Percentiles rank a stretch among this genome's conserved stretches.
These are phyloP conservation scores for Rhododendron williamsianum DNA, from an alignment of 148 eudicot genomes.

Conservation along the genomic window DNA sequence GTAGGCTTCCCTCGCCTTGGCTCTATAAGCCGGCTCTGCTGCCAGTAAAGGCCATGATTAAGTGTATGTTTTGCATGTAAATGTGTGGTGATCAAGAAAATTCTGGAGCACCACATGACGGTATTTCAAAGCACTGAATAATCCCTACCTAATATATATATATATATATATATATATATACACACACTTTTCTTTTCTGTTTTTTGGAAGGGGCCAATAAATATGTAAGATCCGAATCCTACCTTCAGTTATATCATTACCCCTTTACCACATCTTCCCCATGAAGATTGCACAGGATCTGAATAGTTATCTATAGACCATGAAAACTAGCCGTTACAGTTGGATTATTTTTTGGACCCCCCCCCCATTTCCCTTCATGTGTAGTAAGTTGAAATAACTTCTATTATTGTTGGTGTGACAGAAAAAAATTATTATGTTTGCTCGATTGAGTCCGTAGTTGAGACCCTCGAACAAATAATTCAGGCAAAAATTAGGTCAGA, in stretches of 20 bases:
- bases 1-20: no score
- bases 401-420: no score
- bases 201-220: not conserved
- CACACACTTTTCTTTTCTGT: not conserved
- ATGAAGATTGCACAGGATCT: not conserved
- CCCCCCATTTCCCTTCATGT: not conserved
- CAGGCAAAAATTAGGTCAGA: no score
- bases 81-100: not conserved
- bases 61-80: not conserved
- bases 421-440: no score
- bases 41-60: not conserved
- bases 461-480: no score
- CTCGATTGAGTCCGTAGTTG: no score
- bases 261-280: not conserved
- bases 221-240: not conserved
- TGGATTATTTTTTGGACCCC: not conserved
- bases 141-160: not conserved
- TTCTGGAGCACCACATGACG: not conserved
- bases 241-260: not conserved
- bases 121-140: not conserved
- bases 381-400: no score
- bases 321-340: not conserved
- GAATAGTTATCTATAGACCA: not conserved
- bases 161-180: not conserved
- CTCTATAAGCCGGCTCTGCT: no score